Base-by-base conservation (phyloP, 345 rosid genomes). In the Diplotaxis tenuifolia region DNA sequence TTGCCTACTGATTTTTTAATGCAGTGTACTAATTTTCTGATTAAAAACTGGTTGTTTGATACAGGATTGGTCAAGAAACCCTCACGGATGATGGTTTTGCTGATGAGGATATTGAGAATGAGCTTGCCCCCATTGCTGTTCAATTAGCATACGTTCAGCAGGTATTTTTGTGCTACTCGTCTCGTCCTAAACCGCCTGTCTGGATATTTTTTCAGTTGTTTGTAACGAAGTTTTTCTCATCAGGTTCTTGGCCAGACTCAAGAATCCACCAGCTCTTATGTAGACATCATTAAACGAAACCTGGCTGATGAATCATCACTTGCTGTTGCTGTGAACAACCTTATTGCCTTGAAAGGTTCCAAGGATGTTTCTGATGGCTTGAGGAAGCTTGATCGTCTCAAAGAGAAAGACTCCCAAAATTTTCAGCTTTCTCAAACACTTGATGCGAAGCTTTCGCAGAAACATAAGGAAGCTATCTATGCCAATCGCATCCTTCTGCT, bases 121-220 rank as follows among this genome's bases (percentile, higher is more conserved):
- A 95, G 88, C 75, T 95, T 71, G 86, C 96, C 72, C 99, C 96
- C 25, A 86, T 95, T 45, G 45, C 84, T 65, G 99, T 90, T 53
- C 99, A 95, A 50, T 71, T 95, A 82, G 96, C 96, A 68, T 89
- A 90, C 79, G 93, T 88, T 63, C 89, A 86, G 75, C 97, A 88
- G 95, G 99, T 93, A 80, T 8, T 31, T 70, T 57, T 50, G 32
- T 57, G 49, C 29, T 47, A 18, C 27, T 81, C 31, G 5, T 14
- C 59, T 74, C 38, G 36, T 16, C 42, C 31, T 47, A 40, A 14
- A 25, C 16, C 1, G 36, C 36, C 8, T 38, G 60, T 67, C 11
- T 36, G 11, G 0, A 20, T 22, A 15, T 49, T 14, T 66, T n/a
- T 50, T 15, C 19, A 29, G 45, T 78, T 14, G 67, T 59, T 45